Evolutionary conservation across 805 yeast genomes (phyloP), one percentile per base, ranked within the genome.

Genomic region (Barnettozyma populi): DNA sequence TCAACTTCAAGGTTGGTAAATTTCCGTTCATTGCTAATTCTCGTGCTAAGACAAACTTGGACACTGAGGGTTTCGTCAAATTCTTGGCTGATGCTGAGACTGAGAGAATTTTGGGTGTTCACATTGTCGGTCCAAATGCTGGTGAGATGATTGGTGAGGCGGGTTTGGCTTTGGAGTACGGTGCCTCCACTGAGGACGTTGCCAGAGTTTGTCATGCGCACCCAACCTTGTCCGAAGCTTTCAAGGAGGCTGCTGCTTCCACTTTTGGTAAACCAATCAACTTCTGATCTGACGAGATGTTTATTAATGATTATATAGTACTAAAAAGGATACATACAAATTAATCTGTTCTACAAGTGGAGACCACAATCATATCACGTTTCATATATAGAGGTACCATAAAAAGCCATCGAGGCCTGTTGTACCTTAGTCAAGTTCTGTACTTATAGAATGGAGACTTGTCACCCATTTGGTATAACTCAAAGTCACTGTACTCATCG

Each of bases 81-180:
- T 82, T 94, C 66, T 69, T 94, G 57, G 90, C 96, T 53, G 99
- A 94, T 71, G 90, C 95, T 57, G 96, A 92, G 73, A 92, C 99
- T 54, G 96, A 94, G 74, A 83, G 99, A 71, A 80, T 94, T 40
- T 75, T 94, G 57, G 99, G 99, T 69, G 90, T 86, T 52, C 99
- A 94, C 75, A 92, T 94, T 67, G 85, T 90, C 59, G 99, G 99
- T 60, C 86, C 99, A 59, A 90, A 88, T 66, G 99, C 99, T 51
- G 99, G 99, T 73, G 99, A 94, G 78, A 88, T 94, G 97, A 94
- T 94, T 68, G 98, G 95, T 57, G 99, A 95, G 76, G 97, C 90
- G 54, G 95, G 96, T 57, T 79, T 94, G 66, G 99, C 99, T 40
- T 70, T 94, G 54, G 99, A 94, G 75, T 94, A 94, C 73, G 99